Evolutionary conservation across 345 rosid species (phyloP), one percentile per base, ranked within the genome.

Genomic region (Cochlearia excelsa): DNA sequence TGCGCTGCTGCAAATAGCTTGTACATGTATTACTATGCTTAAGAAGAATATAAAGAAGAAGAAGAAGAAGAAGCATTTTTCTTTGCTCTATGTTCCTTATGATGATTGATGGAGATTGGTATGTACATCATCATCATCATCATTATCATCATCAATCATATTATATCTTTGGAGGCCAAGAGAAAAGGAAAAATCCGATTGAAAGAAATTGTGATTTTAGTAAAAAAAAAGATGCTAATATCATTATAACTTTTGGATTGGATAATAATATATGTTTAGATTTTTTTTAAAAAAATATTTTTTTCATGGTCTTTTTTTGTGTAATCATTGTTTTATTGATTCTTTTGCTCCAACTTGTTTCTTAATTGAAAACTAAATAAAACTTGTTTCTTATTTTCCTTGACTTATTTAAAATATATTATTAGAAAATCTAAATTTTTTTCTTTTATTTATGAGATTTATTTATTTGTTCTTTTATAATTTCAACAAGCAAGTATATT

Each of bases 1-100:
- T 94, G 99, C 65, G 99, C 99, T 5, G 93, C 99, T 54, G 89
- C 95, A 71, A 94, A 90, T 81, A 94, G 97, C 84, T 75, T 94
- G 82, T 94, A 94, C 84, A 94, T 94, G 99, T 94, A 16, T 16
- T 16, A 94, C 69, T 87, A 77, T 74, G 96, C 99, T 50, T 93
- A 54, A 61, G 2, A 30, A 4, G 11, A 29, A 47, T 6, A 46
- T 49, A 4, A 3, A 16, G 74, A 81, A 58, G 47, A 26, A 43
- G 51, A 47, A 46, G 37, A 23, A 31, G 30, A 38, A 7, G 61
- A 33, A 8, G 51, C 58, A 53, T 23, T 16, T 29, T 68, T 31
- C 61, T 46, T 34, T 47, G 67, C 41, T 47, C 46, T 61, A 16
- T 40, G 51, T 61, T 61, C 67, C 16, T 52, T 61, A n/a, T 33